These are phyloP conservation scores for Straminergon stramineum DNA, from an alignment of 225 moss, liverwort and hornwort genomes.

Conservation along the genomic window DNA sequence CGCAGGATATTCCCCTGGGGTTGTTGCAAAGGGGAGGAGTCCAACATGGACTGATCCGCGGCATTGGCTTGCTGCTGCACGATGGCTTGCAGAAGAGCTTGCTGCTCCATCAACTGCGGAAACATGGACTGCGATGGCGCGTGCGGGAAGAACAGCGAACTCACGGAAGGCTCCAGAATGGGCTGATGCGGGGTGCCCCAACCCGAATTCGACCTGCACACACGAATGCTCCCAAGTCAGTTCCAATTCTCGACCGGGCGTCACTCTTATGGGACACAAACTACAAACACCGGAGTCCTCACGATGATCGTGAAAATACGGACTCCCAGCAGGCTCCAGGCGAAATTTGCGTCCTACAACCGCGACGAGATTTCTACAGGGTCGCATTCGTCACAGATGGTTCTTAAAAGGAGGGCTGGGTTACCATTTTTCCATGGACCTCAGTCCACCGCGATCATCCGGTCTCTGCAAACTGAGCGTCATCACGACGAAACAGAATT, in stretches of 20 bases:
- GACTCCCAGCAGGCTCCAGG: not conserved
- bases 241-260: not conserved
- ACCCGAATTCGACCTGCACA: constrained; percentile 29
- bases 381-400: not conserved
- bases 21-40: not conserved
- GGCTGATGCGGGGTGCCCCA: constrained; percentile 21
- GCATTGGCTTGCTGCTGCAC: constrained; percentile 19
- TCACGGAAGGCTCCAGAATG: constrained; percentile 18
- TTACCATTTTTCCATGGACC: constrained; percentile 44
- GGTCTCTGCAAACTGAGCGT: constrained; percentile 41
- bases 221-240: not conserved
- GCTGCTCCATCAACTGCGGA: constrained; percentile 27
- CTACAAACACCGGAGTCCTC: not conserved
- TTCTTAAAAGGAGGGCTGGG: not conserved
- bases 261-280: not conserved
- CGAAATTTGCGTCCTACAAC: not conserved
- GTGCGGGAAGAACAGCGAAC: not conserved
- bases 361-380: not conserved
- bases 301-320: not conserved
- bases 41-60: constrained; percentile 1
- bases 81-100: constrained; percentile 17
- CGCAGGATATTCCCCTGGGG: not conserved
- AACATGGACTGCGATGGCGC: constrained; percentile 29
- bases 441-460: constrained; percentile 25
- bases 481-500: constrained; percentile 3